These are phyloP conservation scores for Peltaster fructicola DNA, from an alignment of 2,329 filamentous ascomycete species.

Conservation along the genomic window DNA sequence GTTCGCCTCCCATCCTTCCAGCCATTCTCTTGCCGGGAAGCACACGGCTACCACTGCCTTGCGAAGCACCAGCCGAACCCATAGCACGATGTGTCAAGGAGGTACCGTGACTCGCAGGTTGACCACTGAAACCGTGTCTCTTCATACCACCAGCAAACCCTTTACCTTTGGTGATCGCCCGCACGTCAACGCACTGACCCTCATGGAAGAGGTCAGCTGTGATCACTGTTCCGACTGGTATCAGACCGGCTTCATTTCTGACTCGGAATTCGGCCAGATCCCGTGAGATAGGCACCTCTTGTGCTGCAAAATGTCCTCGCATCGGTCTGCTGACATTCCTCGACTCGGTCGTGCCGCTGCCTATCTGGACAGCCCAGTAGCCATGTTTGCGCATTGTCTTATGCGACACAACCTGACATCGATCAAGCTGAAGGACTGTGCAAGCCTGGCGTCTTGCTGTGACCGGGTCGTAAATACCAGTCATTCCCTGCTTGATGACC, in stretches of 20 bases:
- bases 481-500: constrained; percentile 90
- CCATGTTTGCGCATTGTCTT: constrained; percentile 70
- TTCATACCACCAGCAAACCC: constrained; percentile 98
- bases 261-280: constrained; percentile 80
- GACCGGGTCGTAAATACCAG: constrained; percentile 61
- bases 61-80: constrained; percentile 74
- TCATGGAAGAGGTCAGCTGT: constrained; percentile 79
- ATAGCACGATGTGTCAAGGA: constrained; percentile 85
- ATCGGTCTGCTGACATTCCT: constrained; percentile 64
- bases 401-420: constrained; percentile 73
- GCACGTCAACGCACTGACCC: constrained; percentile 80
- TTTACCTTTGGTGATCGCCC: constrained; percentile 64
- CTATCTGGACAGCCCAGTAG: constrained; percentile 88
- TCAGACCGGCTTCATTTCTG: constrained; percentile 50
- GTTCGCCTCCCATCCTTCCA: constrained; percentile 81
- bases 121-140: constrained; percentile 73
- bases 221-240: constrained; percentile 58
- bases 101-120: constrained; percentile 86
- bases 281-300: constrained; percentile 68
- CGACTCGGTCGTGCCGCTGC: constrained; percentile 54
- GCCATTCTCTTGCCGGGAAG: constrained; percentile 96
- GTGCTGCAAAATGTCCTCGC: constrained; percentile 73
- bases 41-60: constrained; percentile 84
- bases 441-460: constrained; percentile 65
- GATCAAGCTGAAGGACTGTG: constrained; percentile 85